These are phyloP conservation scores for Trypanosoma rangeli DNA, from an alignment of 208 protist species.

Conservation along the genomic window DNA sequence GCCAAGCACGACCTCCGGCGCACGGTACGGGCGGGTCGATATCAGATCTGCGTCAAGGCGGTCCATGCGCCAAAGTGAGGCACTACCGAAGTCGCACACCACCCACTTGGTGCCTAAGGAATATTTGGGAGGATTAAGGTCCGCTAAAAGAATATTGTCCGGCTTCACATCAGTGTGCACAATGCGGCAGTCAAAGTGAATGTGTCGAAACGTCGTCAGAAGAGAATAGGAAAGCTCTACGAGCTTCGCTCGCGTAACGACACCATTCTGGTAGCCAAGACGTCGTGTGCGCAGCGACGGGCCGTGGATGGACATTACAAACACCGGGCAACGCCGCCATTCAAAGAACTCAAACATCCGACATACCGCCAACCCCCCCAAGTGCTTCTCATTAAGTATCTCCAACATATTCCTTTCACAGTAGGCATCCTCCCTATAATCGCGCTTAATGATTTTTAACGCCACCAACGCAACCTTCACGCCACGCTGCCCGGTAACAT, in stretches of 20 bases:
- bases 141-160: conserved; percentile 95
- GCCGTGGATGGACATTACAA: conserved; percentile 84
- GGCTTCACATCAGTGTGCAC: conserved; percentile 97
- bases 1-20: conserved; percentile 88
- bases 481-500: conserved; percentile 26
- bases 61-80: conserved; percentile 67
- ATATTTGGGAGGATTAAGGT: conserved; percentile 40
- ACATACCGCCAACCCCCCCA: conserved; percentile 44
- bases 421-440: conserved; percentile 75
- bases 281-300: conserved; percentile 60
- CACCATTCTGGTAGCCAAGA: conserved; percentile 61
- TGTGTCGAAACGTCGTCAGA: conserved; percentile 69
- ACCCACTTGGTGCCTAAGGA: conserved; percentile 66
- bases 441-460: conserved; percentile 82
- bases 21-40: conserved; percentile 91
- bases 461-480: conserved; percentile 39
- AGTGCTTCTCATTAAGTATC: conserved; percentile 38
- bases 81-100: conserved; percentile 90
- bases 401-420: conserved; percentile 83
- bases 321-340: conserved; percentile 65
- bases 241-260: conserved; percentile 57
- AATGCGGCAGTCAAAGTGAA: conserved; percentile 86
- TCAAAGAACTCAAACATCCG: conserved; percentile 80
- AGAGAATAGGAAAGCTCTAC: conserved; percentile 66
- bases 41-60: conserved; percentile 81